phyloP scores from a whole-genome alignment of 2,329 filamentous ascomycete species.

The Knoxdaviesia proteae region DNA sequence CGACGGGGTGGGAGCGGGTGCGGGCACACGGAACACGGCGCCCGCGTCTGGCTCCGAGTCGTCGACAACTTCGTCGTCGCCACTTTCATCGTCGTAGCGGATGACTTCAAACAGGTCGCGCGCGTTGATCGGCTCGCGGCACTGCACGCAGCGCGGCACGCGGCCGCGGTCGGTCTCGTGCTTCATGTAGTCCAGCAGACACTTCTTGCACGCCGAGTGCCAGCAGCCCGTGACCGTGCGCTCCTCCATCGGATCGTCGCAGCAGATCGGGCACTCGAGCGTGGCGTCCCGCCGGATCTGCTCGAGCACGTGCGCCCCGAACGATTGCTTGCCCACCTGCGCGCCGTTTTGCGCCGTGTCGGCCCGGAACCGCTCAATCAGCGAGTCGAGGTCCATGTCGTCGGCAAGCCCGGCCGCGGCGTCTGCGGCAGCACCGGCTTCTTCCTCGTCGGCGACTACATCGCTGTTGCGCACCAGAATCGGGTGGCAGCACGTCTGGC shows the following conservation, averaged over 20 bases:
- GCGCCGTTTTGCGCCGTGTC: conserved; percentile 41
- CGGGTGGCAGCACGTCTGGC: conserved; percentile 89
- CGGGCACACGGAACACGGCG: not conserved
- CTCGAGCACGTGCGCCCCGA: conserved; percentile 68
- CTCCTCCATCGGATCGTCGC: conserved; percentile 87
- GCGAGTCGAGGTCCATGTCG: conserved; percentile 80
- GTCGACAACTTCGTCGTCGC: conserved; percentile 12
- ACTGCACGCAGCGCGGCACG: conserved; percentile 71
- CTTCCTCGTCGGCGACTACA: conserved; percentile 71
- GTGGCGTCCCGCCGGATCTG: conserved; percentile 81
- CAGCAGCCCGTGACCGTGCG: conserved; percentile 91
- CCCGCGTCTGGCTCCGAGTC: not conserved
- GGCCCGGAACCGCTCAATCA: conserved; percentile 69
- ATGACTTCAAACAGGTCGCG: conserved; percentile 87
- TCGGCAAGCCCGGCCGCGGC: conserved; percentile 65
- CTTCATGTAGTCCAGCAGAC: conserved; percentile 72
- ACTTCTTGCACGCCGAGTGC: conserved; percentile 92
- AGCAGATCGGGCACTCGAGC: conserved; percentile 84
- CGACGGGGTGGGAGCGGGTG: too few relatives aligned
- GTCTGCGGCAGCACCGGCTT: conserved; percentile 59
- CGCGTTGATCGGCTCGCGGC: conserved; percentile 60
- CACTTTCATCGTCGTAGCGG: conserved; percentile 42
- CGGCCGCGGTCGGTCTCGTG: conserved; percentile 64
- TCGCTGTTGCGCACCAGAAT: conserved; percentile 69
- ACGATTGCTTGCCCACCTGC: conserved; percentile 18